Evolutionary conservation across 2,329 filamentous ascomycete genomes (phyloP), one percentile per base, ranked within the genome.

Genomic region (Endoconidiophora polonica): DNA sequence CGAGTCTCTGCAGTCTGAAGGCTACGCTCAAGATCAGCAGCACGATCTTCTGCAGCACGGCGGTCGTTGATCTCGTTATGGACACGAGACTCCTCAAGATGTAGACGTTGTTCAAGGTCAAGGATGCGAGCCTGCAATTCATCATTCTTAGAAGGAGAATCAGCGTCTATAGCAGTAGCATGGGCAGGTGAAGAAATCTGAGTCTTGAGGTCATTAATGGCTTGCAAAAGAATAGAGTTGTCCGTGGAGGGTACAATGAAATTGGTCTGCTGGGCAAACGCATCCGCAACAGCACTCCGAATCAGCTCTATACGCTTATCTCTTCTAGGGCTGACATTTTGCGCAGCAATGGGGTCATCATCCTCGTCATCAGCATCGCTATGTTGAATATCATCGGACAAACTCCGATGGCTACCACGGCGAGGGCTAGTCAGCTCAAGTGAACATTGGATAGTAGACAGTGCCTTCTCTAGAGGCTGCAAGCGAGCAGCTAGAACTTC

Each of bases 361-460:
- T 93, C 88, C 60, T 94, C 87, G 55, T 94, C 88, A 61, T 96
- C 90, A 9, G 91, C 90, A 65, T 96, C 91, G 61, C 90, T 95
- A 53, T 93, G 79, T 44, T 76, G 71, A 3, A 73, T 60, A 26
- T 86, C 83, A n/a, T 71, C 76, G 44, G 83, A 88, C 39, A 77
- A 64, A 61, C 80, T 86, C 57, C 79, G 76, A 56, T 76, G 70
- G 23, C 74, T 72, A 39, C 73, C 73, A 26, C 74, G 70, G 75
- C 9, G 77, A 70, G 70, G 26, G 69, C 68, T 24, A 75, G 71
- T 57, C 82, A 69, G 16, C 12, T 33, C 29, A 71, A 70, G 49
- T 94, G 64, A 3, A 77, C 77, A 50, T 57, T 90, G 83, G 39
- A 96, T 93, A 23, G 72, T 72, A 48, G 77, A 74, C 51, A 98